Conservation (phyloP, 495 filamentous ascomycete species). For the Hyaloscypha finlandica region DNA sequence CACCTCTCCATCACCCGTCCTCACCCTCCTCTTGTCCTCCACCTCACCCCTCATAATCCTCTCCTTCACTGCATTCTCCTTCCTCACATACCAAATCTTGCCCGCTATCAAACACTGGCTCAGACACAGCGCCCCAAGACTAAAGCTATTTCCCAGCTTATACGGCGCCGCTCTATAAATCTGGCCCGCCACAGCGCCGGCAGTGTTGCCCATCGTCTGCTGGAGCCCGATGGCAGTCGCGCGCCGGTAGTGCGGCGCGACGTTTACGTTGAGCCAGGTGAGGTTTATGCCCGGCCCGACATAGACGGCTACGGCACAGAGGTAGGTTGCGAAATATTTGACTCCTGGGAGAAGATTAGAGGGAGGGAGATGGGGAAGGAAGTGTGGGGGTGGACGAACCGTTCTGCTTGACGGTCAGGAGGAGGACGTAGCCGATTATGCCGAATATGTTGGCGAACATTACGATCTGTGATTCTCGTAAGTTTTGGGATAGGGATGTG, state of each 20-base stretch:
- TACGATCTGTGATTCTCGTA: conserved; percentile 37
- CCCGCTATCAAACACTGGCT: conserved; percentile 40
- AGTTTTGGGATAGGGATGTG: background rate
- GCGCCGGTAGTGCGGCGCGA: conserved; percentile 58
- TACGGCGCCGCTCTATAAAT: conserved; percentile 55
- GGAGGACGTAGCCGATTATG: conserved; percentile 53
- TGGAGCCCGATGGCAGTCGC: conserved; percentile 58
- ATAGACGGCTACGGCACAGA: conserved; percentile 54
- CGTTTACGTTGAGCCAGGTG: conserved; percentile 59
- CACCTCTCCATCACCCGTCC: conserved; percentile 47
- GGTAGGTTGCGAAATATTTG: conserved; percentile 58
- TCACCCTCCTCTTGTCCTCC: conserved; percentile 45
- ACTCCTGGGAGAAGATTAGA: conserved; percentile 32
- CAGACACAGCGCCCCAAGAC: conserved; percentile 45
- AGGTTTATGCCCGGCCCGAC: conserved; percentile 53
- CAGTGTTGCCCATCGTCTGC: conserved; percentile 56
- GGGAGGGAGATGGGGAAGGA: no score
- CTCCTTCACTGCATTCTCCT: conserved; percentile 45
- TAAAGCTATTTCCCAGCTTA: conserved; percentile 51
- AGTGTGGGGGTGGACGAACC: conserved; percentile 14
- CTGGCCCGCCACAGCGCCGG: conserved; percentile 55
- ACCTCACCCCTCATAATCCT: conserved; percentile 42
- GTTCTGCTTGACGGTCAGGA: conserved; percentile 41
- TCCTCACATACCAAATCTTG: conserved; percentile 45
- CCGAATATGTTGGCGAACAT: conserved; percentile 47